These are phyloP conservation scores for Botryotinia narcissicola DNA, from an alignment of 2,329 filamentous ascomycete species.

Conservation along the genomic window DNA sequence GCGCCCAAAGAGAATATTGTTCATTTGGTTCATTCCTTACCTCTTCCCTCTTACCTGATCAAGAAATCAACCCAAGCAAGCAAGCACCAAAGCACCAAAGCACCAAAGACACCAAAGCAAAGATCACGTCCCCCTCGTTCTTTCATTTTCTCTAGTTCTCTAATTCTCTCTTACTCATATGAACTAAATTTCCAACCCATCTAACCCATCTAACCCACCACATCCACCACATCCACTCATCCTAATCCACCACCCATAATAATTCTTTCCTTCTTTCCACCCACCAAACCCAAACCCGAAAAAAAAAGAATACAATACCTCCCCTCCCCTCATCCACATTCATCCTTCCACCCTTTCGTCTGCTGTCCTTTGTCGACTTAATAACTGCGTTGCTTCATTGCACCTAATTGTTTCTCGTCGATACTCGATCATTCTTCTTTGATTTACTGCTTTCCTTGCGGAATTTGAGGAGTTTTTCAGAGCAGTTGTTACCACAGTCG, in stretches of 20 bases:
- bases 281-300: background rate
- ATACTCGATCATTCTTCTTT: constrained; percentile 39
- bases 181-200: background rate
- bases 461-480: constrained; percentile 31
- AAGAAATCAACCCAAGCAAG: too few species aligned
- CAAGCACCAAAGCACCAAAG: too few species aligned
- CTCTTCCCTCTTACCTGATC: constrained; percentile 1
- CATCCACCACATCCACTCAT: background rate
- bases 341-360: constrained; percentile 23
- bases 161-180: background rate
- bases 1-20: constrained; percentile 15
- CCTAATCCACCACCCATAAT: background rate
- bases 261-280: constrained; percentile 13
- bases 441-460: constrained; percentile 37
- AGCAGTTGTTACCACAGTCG: constrained; percentile 35
- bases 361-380: constrained; percentile 27
- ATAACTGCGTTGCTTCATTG: constrained; percentile 33
- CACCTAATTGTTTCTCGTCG: constrained; percentile 39
- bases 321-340: constrained; percentile 21
- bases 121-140: constrained; percentile 4
- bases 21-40: constrained; percentile 12
- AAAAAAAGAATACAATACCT: background rate
- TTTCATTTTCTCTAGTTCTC: background rate
- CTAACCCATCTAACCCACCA: background rate
- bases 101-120: too few species aligned